phyloP scores from a whole-genome alignment of 805 yeast genomes.

The Starmerella apicola region DNA sequence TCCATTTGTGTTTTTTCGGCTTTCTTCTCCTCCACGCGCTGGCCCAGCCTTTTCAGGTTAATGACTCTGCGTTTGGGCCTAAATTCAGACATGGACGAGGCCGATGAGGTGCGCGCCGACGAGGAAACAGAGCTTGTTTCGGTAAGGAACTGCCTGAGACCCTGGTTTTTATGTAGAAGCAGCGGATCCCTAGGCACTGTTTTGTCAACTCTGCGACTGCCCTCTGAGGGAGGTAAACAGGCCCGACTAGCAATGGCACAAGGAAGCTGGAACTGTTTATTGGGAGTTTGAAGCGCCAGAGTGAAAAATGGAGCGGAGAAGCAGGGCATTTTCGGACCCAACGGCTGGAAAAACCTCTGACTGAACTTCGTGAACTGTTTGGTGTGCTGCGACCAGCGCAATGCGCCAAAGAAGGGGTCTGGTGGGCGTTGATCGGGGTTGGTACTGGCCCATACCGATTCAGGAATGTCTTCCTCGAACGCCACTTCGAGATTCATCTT shows the following conservation, averaged over 20 bases:
- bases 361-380: slow-evolving; percentile 6
- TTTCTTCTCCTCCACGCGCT: too few relatives aligned
- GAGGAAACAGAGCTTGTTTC: too few relatives aligned
- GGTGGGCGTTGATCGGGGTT: slow-evolving; percentile 17
- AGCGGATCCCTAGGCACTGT: neutral
- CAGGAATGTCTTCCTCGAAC: slow-evolving; percentile 28
- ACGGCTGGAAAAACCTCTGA: neutral
- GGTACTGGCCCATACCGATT: slow-evolving; percentile 24
- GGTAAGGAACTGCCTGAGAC: neutral
- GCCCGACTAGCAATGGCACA: slow-evolving; percentile 10
- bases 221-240: slow-evolving; percentile 1
- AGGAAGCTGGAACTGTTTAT: slow-evolving; percentile 8
- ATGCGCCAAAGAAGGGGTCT: slow-evolving; percentile 20
- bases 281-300: slow-evolving; percentile 11
- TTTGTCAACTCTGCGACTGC: neutral
- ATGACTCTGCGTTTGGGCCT: slow-evolving; percentile 17
- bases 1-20: too few relatives aligned
- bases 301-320: slow-evolving; percentile 12
- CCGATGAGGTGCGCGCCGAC: too few relatives aligned
- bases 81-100: too few relatives aligned
- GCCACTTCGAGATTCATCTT: slow-evolving; percentile 21
- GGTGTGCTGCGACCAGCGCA: slow-evolving; percentile 19
- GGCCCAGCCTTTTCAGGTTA: slow-evolving; percentile 10
- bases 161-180: neutral
- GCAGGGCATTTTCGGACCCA: slow-evolving; percentile 2